phyloP scores from a whole-genome alignment of 176 grass and related monocot genomes.

The Puccinellia tenuiflora region DNA sequence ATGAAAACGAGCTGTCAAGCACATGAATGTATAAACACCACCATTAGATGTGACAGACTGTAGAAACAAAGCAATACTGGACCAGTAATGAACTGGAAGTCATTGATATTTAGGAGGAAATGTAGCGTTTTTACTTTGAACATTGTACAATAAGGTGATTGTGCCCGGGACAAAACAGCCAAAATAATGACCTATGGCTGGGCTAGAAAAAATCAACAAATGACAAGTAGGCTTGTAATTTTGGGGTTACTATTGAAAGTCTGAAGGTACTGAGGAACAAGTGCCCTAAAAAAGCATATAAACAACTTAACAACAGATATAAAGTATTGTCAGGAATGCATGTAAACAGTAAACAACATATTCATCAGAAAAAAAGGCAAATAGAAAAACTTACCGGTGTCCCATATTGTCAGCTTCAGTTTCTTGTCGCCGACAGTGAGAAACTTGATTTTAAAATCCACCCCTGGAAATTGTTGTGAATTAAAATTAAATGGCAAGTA shows the following conservation, averaged over 20 bases:
- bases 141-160: neutral
- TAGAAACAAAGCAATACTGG: neutral
- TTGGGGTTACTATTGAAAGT: neutral
- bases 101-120: neutral
- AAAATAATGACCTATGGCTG: neutral
- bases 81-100: neutral
- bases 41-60: neutral
- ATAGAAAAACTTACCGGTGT: constrained; percentile 54
- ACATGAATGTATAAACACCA: neutral
- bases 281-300: neutral
- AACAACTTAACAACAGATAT: neutral
- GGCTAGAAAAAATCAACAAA: neutral
- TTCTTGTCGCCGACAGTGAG: constrained; percentile 71
- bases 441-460: constrained; percentile 96
- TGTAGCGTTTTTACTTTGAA: neutral
- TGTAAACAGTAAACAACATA: neutral
- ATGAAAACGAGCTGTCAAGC: neutral
- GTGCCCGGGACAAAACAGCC: neutral
- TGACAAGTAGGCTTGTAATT: neutral
- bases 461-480: too few relatives aligned
- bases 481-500: neutral
- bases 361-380: neutral
- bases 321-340: neutral
- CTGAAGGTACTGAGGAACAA: neutral
- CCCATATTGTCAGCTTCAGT: constrained; percentile 97